Base-by-base conservation (phyloP, 352 stramenopile species). In the Phytophthora pistaciae region DNA sequence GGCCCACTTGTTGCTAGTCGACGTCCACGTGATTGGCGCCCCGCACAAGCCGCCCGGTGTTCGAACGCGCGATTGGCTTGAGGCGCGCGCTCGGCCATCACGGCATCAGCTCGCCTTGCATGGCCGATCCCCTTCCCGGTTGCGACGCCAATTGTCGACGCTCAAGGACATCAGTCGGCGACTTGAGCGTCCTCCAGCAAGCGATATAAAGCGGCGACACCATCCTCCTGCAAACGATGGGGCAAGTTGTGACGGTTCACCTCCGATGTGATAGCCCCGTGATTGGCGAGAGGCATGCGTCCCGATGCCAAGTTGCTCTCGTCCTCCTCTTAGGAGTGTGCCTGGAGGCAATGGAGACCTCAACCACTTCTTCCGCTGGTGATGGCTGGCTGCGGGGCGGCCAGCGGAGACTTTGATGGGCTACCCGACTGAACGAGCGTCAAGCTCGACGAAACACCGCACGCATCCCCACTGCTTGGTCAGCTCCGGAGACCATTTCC, bases 241-340 rank as follows among this genome's bases (percentile, higher is more conserved):
- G 42, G 16, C 54, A 49, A 48, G 29, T 54, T 68, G 66, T 77
- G 70, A 70, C 70, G 70, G 65, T 70, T 70, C 70, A 74, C 25
- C 9, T 20, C 9, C 27, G 11, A 3, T 21, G 25, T 31, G 31
- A 63, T 61, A 46, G 52, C 52, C 2, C 8, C 44, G 16, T 77
- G 70, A 74, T 78, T 78, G 70, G 66, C 60, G 50, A 56, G 56
- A 78, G 70, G 66, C 70, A 54, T 65, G 66, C 60, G 70, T 40
- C 25, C 54, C 31, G 57, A 44, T 44, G 49, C 46, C 23, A 25
- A 59, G 48, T 14, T 61, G 56, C 13, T 60, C 40, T 31, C 20
- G 29, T 9, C 8, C 29, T 33, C 29, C 29, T 33, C 18, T 25
- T 69, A 66, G 27, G 18, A 60, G 62, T 61, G 36, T 46, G 55